These are phyloP conservation scores for Globisporangium recalcitrans DNA, from an alignment of 352 stramenopile species.

Conservation along the genomic window DNA sequence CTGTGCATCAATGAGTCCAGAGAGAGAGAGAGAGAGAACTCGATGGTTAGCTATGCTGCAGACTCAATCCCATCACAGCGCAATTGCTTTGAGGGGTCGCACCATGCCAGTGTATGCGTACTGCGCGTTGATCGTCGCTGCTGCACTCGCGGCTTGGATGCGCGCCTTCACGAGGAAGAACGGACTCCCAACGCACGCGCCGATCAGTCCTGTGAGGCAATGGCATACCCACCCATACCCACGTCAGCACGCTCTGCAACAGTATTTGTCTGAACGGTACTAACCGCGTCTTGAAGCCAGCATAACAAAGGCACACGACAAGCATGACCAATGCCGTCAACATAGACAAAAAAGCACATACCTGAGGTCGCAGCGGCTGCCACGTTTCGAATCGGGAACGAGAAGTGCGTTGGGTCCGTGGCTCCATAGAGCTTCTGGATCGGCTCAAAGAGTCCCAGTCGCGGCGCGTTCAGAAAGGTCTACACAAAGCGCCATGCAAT, in stretches of 20 bases:
- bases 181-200: slow-evolving; percentile 69
- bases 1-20: slow-evolving; percentile 22
- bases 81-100: slow-evolving; percentile 1
- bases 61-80: background rate
- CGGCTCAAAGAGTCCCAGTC: slow-evolving; percentile 74
- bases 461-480: slow-evolving; percentile 76
- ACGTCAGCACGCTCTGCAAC: background rate
- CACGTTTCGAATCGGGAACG: slow-evolving; percentile 74
- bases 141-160: slow-evolving; percentile 76
- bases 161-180: slow-evolving; percentile 85
- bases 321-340: too few species aligned
- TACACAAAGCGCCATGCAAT: slow-evolving; percentile 8
- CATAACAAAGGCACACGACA: too few species aligned
- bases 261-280: background rate
- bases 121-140: slow-evolving; percentile 71
- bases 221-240: too few species aligned
- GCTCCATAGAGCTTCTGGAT: slow-evolving; percentile 76
- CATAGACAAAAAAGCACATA: slow-evolving; percentile 12
- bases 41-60: background rate
- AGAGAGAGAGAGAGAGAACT: background rate
- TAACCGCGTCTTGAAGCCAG: too few species aligned
- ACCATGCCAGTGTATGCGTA: slow-evolving; percentile 85
- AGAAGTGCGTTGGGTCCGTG: slow-evolving; percentile 68
- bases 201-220: slow-evolving; percentile 71
- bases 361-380: slow-evolving; percentile 65